phyloP scores from a whole-genome alignment of 306 rosid species.

The Malus sylvestris region DNA sequence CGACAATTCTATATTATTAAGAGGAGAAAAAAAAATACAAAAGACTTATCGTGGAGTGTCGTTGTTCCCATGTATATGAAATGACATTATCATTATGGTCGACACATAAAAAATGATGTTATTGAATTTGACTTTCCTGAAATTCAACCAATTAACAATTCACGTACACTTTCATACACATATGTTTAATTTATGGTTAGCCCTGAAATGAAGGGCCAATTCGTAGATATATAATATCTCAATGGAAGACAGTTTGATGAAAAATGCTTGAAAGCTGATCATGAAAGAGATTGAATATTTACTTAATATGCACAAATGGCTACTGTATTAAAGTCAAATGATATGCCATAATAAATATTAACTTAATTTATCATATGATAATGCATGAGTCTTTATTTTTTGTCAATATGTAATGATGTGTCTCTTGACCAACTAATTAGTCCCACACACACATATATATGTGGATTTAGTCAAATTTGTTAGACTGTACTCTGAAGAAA shows the following conservation, averaged over 20 bases:
- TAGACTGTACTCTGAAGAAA: too few species aligned
- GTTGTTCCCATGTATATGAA: neutral
- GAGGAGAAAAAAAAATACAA: neutral
- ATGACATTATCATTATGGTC: neutral
- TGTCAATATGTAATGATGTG: too few species aligned
- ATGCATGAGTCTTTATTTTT: too few species aligned
- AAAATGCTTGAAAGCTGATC: constrained; percentile 4
- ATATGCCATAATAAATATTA: neutral
- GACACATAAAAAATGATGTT: neutral
- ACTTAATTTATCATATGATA: neutral
- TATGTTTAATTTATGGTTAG: neutral
- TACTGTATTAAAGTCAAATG: constrained; percentile 23
- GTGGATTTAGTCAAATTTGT: too few species aligned
- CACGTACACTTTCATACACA: neutral
- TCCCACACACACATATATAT: too few species aligned
- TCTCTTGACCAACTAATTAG: too few species aligned
- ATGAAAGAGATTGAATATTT: neutral
- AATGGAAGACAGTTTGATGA: neutral
- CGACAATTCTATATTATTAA: too few species aligned
- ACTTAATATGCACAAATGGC: too few species aligned
- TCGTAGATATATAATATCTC: neutral
- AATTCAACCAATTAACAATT: constrained; percentile 9
- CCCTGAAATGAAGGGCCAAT: neutral
- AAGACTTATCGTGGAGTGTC: neutral
- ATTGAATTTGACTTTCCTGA: constrained; percentile 1